Base-by-base conservation (phyloP, 306 rosid genomes). In the Glycine soja region DNA sequence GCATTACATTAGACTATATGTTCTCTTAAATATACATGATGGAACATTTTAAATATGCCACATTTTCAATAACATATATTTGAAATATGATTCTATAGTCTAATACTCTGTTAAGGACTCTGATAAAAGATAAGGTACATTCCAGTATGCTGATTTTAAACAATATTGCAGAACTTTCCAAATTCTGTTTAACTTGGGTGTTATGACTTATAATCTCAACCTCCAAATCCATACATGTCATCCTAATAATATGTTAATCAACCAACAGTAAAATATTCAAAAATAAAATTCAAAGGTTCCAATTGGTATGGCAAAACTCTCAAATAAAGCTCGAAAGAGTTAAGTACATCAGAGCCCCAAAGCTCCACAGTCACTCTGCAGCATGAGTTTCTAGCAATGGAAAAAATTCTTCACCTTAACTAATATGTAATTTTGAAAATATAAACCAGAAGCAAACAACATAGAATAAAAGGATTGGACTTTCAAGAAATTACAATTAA, bases 191-290 rank as follows among this genome's bases (percentile, higher is more conserved):
- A 52, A 70, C 3, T 14, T n/a, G 47, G 36, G 43, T 4, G 4
- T 61, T 34, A 54, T 7, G 11, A 45, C 46, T 46, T 15, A 8
- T 10, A 71, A 65, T 64, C 70, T 32, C 34, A 6, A 56, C 18
- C 40, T 18, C 48, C 24, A 8, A 46, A 56, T 54, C 4, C 19
- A 14, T 32, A 50, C 7, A 50, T 32, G 38, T 42, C 62, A 50
- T 65, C 53, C 78, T 45, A 65, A 71, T 62, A 63, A 24, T 81
- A 76, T 42, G 40, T 43, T 65, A 65, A 62, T 34, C 34, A 83
- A 72, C 18, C 47, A 72, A 65, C 38, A 38, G 9, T 74, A 5
- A 38, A 38, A 38, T 38, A 73, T 48, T 48, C 3, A 78, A 64
- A 24, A 73, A 12, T 5, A 64, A 47, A 50, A 46, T 51, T 76